Base-by-base conservation (phyloP, 768 basidiomycete species). In the Lactifluus pinguis region DNA sequence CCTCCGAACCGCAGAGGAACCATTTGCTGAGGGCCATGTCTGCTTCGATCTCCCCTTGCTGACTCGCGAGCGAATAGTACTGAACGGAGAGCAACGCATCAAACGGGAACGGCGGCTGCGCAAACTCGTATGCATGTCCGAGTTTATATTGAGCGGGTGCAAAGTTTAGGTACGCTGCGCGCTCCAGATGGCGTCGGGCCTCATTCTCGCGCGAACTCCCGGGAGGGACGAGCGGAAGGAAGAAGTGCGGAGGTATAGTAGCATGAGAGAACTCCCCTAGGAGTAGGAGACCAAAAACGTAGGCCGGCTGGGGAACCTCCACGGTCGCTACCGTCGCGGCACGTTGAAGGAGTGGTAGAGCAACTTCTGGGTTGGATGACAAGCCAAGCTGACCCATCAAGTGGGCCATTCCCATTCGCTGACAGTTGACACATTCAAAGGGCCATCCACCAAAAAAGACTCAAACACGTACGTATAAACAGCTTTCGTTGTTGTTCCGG, bases 1-100 rank as follows among this genome's bases (percentile, higher is more conserved):
- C 81, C 39, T 80, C 78, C 5, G 86, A 84, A 4, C 95, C 95
- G 69, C 93, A 95, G 52, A 98, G 75, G 77, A 97, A 98, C 95
- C 95, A 98, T 73, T 97, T 98, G 72, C 84, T 86, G 55, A 98
- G 79, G 2, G 93, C 95, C 93, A 98, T 95, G 70, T 98, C 93
- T 0, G 95, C 95, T 71, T 98, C 94, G 25, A 81, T 78, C 72
- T 97, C 92, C 38, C 91, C 90, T 61, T 87, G 83, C 72, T 95
- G 87, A 59, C 84, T 86, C 0, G 90, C 92, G 13, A 89, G 76
- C 8, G 77, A 79, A 72, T 98, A 98, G 70, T 92, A 98, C 70
- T 95, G 91, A 21, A 98, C 93, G 56, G 85, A 87, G 41, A 95
- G 76, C 17, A 95, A 77, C 0, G 95, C 84, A 69, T 98, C 95